Evolutionary conservation across 352 stramenopile species (phyloP).

Genomic region (Phytopythium vexans): DNA sequence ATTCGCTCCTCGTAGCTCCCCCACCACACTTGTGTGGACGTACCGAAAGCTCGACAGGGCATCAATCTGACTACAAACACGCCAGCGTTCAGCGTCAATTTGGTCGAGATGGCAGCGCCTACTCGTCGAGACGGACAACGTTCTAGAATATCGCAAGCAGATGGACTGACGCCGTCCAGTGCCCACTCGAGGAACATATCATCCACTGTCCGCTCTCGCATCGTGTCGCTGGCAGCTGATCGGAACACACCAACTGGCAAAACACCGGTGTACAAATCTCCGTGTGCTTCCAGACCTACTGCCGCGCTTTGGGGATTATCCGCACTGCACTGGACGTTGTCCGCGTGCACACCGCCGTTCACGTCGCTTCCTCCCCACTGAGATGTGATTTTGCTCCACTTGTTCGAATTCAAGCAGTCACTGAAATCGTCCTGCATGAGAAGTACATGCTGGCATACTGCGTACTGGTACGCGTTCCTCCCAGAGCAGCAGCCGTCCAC

Average conservation of each 20-base stretch:
- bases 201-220: slow-evolving; percentile 28
- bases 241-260: slow-evolving; percentile 29
- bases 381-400: slow-evolving; percentile 40
- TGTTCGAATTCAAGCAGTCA: slow-evolving; percentile 30
- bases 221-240: slow-evolving; percentile 3
- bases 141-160: slow-evolving; percentile 38
- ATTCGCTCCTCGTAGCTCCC: slow-evolving; percentile 27
- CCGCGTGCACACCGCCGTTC: slow-evolving; percentile 56
- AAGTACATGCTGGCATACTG: slow-evolving; percentile 43
- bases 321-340: slow-evolving; percentile 42
- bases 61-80: slow-evolving; percentile 48
- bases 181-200: slow-evolving; percentile 53
- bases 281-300: slow-evolving; percentile 44
- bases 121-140: slow-evolving; percentile 45
- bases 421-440: slow-evolving; percentile 55
- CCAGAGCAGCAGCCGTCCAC: slow-evolving; percentile 58
- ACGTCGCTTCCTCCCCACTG: slow-evolving; percentile 61
- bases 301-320: slow-evolving; percentile 31
- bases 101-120: slow-evolving; percentile 48
- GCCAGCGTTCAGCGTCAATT: slow-evolving; percentile 36
- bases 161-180: slow-evolving; percentile 34
- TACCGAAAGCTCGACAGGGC: slow-evolving; percentile 49
- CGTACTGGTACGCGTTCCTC: slow-evolving; percentile 28
- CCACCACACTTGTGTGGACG: slow-evolving; percentile 65
- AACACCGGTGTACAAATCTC: slow-evolving; percentile 39